These are phyloP conservation scores for Marasmius tenuissimus DNA, from an alignment of 1,284 basidiomycete species.

Conservation along the genomic window DNA sequence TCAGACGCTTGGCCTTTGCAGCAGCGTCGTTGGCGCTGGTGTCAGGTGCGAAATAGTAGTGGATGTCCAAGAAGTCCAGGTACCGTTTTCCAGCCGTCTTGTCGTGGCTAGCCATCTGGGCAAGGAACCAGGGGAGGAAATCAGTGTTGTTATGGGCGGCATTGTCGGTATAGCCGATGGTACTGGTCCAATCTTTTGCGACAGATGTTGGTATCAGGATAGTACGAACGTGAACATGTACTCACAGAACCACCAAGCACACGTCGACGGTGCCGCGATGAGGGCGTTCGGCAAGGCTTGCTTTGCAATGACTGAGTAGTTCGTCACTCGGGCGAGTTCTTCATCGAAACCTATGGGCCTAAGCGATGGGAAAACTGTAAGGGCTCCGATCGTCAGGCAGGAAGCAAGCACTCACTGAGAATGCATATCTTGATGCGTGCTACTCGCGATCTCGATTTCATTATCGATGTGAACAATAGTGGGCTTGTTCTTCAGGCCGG, in stretches of 20 bases:
- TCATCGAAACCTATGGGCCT: conserved; percentile 47
- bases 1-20: conserved; percentile 46
- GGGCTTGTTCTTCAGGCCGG: conserved; percentile 43
- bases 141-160: conserved; percentile 48
- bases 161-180: conserved; percentile 45
- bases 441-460: conserved; percentile 52
- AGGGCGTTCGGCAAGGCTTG: conserved; percentile 39
- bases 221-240: conserved; percentile 1
- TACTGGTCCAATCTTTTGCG: conserved; percentile 45
- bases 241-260: conserved; percentile 55
- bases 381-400: not conserved
- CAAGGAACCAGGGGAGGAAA: conserved; percentile 54
- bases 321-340: conserved; percentile 44
- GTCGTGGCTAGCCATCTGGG: conserved; percentile 41
- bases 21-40: conserved; percentile 50
- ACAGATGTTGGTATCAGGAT: conserved; percentile 2
- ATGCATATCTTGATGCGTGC: conserved; percentile 54
- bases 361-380: conserved; percentile 4
- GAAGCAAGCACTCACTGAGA: conserved; percentile 30
- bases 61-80: conserved; percentile 51
- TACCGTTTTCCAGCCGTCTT: conserved; percentile 35
- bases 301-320: conserved; percentile 40
- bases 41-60: conserved; percentile 52
- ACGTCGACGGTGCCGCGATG: conserved; percentile 48
- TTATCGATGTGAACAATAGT: conserved; percentile 48